These are phyloP conservation scores for Salvia miltiorrhiza DNA, from an alignment of 257 asterid species.

Conservation along the genomic window DNA sequence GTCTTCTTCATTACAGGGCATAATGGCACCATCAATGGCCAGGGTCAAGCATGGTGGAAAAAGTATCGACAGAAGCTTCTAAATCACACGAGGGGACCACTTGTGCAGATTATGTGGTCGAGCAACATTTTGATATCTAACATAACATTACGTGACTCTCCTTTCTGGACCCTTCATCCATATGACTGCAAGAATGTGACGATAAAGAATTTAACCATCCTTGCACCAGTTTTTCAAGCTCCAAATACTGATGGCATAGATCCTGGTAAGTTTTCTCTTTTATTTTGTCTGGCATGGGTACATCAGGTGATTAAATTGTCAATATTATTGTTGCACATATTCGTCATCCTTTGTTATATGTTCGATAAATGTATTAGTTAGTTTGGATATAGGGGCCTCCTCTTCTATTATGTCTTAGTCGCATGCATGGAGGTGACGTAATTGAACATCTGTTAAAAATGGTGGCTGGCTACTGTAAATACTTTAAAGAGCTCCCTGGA, in stretches of 20 bases:
- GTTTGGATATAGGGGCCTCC: background rate
- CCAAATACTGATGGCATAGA: constrained; percentile 92
- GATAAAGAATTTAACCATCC: constrained; percentile 54
- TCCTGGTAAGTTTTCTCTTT: constrained; percentile 50
- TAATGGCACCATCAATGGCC: constrained; percentile 79
- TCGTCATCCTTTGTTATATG: background rate
- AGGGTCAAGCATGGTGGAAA: constrained; percentile 81
- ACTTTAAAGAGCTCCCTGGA: background rate
- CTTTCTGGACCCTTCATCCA: constrained; percentile 89
- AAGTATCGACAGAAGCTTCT: constrained; percentile 62
- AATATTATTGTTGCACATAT: background rate
- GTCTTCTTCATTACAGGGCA: constrained; percentile 49
- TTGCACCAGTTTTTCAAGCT: constrained; percentile 64
- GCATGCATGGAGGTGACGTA: background rate
- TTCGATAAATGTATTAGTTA: background rate
- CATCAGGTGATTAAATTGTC: constrained; percentile 14
- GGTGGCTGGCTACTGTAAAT: background rate
- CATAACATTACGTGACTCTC: constrained; percentile 71
- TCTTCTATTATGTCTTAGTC: background rate
- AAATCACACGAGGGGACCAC: constrained; percentile 81
- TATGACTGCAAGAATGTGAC: constrained; percentile 75
- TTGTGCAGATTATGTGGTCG: constrained; percentile 83
- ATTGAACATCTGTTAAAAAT: background rate
- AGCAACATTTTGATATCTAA: constrained; percentile 58
- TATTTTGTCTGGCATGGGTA: background rate